Percentiles rank a stretch among this genome's conserved stretches.
These are phyloP conservation scores for Fusarium coffeatum DNA, from an alignment of 2,329 filamentous ascomycete species.

Conservation along the genomic window DNA sequence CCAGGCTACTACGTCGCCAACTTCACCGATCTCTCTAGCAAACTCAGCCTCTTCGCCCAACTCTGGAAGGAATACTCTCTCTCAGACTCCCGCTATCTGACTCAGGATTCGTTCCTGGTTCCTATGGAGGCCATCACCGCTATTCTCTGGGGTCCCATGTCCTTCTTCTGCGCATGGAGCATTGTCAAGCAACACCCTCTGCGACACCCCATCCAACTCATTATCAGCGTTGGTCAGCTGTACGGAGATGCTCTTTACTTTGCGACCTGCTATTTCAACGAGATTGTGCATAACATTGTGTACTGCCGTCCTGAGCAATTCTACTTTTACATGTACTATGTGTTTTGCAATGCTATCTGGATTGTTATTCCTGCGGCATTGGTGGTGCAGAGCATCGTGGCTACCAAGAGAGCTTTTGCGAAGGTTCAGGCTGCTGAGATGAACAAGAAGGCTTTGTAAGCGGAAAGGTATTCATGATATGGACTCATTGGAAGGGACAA, in stretches of 20 bases:
- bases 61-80: conserved; percentile 70
- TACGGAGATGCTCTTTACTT: conserved; percentile 67
- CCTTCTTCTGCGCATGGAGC: conserved; percentile 58
- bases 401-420: conserved; percentile 45
- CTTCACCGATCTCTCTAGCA: conserved; percentile 54
- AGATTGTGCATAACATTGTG: conserved; percentile 52
- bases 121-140: conserved; percentile 67
- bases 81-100: conserved; percentile 67
- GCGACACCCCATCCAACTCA: conserved; percentile 61
- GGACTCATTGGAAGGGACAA: too few relatives aligned
- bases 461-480: neutral
- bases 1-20: conserved; percentile 63
- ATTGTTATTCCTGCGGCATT: conserved; percentile 59
- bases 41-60: conserved; percentile 61
- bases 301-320: conserved; percentile 63
- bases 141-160: conserved; percentile 64
- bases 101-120: conserved; percentile 64
- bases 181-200: conserved; percentile 58
- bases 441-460: conserved; percentile 43
- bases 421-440: conserved; percentile 43
- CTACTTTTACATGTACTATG: conserved; percentile 66
- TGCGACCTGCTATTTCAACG: conserved; percentile 59
- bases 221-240: conserved; percentile 60
- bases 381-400: conserved; percentile 47
- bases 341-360: conserved; percentile 66